A percentile compares a stretch with the other conserved stretches of the same genome.
Conservation (phyloP, 1,284 basidiomycete genomes). For the Lignosus rhinocerotis region DNA sequence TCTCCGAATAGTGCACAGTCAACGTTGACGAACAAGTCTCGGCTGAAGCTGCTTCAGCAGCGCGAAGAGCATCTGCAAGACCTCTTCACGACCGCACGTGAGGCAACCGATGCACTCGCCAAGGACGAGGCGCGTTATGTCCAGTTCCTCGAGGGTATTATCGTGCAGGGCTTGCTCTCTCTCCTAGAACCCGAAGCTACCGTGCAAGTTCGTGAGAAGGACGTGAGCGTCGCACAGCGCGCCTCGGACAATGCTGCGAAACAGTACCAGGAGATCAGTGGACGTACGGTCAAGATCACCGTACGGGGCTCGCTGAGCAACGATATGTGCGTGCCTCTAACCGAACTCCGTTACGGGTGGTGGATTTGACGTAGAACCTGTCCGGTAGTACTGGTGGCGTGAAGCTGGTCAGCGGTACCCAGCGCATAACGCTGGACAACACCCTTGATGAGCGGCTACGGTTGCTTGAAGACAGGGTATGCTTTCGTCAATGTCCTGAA, state of each 20-base stretch:
- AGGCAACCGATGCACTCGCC: constrained; percentile 63
- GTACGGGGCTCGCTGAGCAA: constrained; percentile 72
- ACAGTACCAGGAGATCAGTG: constrained; percentile 76
- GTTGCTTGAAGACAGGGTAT: constrained; percentile 84
- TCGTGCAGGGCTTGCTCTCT: constrained; percentile 74
- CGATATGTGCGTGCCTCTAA: constrained; percentile 56
- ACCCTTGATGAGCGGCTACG: constrained; percentile 87
- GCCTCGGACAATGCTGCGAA: constrained; percentile 65
- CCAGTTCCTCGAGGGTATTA: constrained; percentile 78
- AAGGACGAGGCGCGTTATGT: constrained; percentile 73
- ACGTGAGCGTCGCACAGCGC: constrained; percentile 53
- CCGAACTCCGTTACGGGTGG: neutral
- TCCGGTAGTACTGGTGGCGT: constrained; percentile 77
- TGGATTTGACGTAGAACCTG: neutral
- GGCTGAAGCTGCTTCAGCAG: constrained; percentile 87
- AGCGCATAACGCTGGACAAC: constrained; percentile 88
- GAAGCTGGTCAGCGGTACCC: constrained; percentile 69
- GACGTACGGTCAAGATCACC: constrained; percentile 60
- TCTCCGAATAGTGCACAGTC: constrained; percentile 78
- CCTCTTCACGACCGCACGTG: constrained; percentile 80
- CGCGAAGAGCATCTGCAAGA: constrained; percentile 93
- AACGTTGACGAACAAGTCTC: constrained; percentile 94
- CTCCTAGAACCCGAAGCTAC: constrained; percentile 67
- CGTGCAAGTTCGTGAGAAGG: constrained; percentile 64
- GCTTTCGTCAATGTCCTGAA: constrained; percentile 29